A percentile compares a stretch with the other conserved stretches of the same genome.
phyloP scores from a whole-genome alignment of 148 eudicot genomes.

The Rheum nobile region DNA sequence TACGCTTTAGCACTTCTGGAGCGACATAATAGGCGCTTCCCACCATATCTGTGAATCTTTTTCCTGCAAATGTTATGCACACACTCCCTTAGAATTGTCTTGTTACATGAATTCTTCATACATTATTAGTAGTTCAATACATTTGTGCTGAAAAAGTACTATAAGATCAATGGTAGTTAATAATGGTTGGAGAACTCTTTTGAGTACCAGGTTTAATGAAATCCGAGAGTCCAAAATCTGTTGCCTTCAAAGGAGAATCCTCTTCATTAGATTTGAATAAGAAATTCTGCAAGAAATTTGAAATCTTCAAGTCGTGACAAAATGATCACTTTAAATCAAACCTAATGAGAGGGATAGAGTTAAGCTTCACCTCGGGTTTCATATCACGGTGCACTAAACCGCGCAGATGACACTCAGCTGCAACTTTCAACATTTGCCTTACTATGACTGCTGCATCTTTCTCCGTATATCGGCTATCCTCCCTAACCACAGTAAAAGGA shows the following conservation, averaged over 20 bases:
- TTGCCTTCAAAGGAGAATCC: constrained; percentile 80
- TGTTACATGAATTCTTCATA: neutral
- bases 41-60: constrained; percentile 75
- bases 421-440: constrained; percentile 65
- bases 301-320: neutral
- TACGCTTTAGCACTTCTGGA: constrained; percentile 90
- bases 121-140: no score
- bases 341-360: constrained; percentile 2
- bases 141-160: neutral
- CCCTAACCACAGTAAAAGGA: constrained; percentile 19
- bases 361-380: constrained; percentile 75
- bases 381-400: constrained; percentile 98
- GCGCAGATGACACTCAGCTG: constrained; percentile 90
- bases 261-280: constrained; percentile 72
- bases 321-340: neutral
- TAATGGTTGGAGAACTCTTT: neutral
- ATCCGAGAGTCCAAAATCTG: constrained; percentile 95
- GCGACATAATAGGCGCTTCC: constrained; percentile 99
- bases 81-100: constrained; percentile 6
- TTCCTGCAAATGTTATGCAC: constrained; percentile 36
- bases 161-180: neutral
- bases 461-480: constrained; percentile 89
- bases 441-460: constrained; percentile 76
- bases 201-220: constrained; percentile 82
- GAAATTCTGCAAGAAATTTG: constrained; percentile 50